A percentile compares a stretch with the other conserved stretches of the same genome.
These are phyloP conservation scores for Pyrus pyrifolia DNA, from an alignment of 306 rosid genomes.

Conservation along the genomic window DNA sequence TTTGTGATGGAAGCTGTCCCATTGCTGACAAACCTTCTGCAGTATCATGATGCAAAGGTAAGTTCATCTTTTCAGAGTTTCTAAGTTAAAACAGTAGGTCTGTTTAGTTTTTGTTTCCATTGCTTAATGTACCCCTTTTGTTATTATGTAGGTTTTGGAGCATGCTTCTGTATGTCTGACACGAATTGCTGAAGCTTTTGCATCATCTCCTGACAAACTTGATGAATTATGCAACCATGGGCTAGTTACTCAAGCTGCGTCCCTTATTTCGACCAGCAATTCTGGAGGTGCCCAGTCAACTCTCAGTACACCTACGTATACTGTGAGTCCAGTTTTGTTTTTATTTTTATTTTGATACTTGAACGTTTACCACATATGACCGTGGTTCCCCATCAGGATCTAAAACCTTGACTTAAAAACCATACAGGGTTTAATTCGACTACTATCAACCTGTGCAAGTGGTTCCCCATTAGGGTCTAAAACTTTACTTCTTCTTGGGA, in stretches of 20 bases:
- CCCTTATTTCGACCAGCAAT: slow-evolving; percentile 87
- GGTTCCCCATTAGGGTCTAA: slow-evolving; percentile 96
- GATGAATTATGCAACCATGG: slow-evolving; percentile 95
- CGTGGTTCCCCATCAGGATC: neutral
- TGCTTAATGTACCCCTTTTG: slow-evolving; percentile 1
- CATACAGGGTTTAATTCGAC: slow-evolving; percentile 91
- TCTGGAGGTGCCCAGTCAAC: slow-evolving; percentile 98
- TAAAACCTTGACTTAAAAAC: slow-evolving; percentile 18
- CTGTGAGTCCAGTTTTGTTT: slow-evolving; percentile 41
- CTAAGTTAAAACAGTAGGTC: neutral
- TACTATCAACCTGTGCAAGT: slow-evolving; percentile 94
- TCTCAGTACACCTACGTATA: slow-evolving; percentile 88
- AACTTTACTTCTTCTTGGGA: slow-evolving; percentile 83
- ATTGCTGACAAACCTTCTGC: slow-evolving; percentile 88
- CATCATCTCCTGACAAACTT: slow-evolving; percentile 83
- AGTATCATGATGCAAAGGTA: slow-evolving; percentile 95
- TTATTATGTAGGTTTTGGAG: slow-evolving; percentile 72
- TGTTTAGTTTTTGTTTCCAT: neutral
- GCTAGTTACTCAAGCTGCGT: slow-evolving; percentile 85
- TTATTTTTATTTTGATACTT: neutral
- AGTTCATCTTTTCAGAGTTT: neutral
- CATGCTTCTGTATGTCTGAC: slow-evolving; percentile 98
- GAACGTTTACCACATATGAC: neutral
- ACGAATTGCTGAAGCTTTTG: slow-evolving; percentile 98
- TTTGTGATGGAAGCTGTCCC: slow-evolving; percentile 99